Evolutionary conservation across 2,329 filamentous ascomycete genomes (phyloP).

Genomic region (Neopestalotiopsis rosae): DNA sequence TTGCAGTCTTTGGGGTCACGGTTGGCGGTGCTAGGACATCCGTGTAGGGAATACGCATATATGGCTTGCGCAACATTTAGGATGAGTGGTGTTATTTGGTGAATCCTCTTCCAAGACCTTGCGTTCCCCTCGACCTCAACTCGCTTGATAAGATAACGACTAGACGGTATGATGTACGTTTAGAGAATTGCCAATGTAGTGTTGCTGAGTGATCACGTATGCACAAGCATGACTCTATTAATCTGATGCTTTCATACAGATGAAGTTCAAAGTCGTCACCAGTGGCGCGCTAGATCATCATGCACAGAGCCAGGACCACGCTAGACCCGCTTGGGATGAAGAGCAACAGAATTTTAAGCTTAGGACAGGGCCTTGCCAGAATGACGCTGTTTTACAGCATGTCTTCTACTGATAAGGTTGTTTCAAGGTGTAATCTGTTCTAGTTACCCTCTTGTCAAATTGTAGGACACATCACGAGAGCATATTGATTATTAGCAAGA

Average conservation of each 20-base stretch:
- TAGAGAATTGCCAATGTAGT: neutral
- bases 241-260: neutral
- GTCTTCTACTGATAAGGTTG: neutral
- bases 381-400: neutral
- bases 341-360: constrained; percentile 1
- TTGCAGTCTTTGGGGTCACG: constrained; percentile 76
- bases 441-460: neutral
- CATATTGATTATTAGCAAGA: too few species aligned
- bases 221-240: neutral
- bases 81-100: neutral
- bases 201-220: neutral
- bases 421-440: neutral
- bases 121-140: neutral
- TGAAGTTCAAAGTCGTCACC: constrained; percentile 16
- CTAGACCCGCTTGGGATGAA: constrained; percentile 6
- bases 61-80: constrained; percentile 63
- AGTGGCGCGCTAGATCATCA: constrained; percentile 12
- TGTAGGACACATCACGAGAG: too few species aligned
- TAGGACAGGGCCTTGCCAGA: neutral
- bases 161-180: neutral
- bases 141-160: neutral
- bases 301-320: neutral
- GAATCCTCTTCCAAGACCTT: neutral
- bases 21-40: constrained; percentile 77
- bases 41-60: constrained; percentile 91